These are phyloP conservation scores for Rhizodiscina lignyota DNA, from an alignment of 495 filamentous ascomycete species.

Conservation along the genomic window DNA sequence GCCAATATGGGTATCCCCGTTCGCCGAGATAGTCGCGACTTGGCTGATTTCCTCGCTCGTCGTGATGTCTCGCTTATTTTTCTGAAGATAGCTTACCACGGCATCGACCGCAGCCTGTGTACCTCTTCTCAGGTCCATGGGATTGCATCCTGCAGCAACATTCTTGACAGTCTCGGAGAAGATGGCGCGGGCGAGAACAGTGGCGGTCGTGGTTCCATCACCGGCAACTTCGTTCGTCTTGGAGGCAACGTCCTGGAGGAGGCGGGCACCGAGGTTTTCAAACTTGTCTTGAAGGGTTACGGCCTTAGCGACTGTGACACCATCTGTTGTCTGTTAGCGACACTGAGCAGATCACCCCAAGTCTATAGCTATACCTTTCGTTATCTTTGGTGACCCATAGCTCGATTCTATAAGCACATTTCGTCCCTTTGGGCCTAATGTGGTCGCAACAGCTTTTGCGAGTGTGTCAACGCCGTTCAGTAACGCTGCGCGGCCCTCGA, in stretches of 20 bases:
- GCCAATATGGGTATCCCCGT: constrained; percentile 91
- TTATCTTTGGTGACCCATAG: constrained; percentile 98
- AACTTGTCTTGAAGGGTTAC: constrained; percentile 96
- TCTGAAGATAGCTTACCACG: constrained; percentile 81
- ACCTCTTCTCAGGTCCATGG: constrained; percentile 93
- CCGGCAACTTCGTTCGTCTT: constrained; percentile 98
- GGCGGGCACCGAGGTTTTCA: constrained; percentile 93
- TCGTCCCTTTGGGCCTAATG: constrained; percentile 90
- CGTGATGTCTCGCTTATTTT: constrained; percentile 92
- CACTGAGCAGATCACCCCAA: too few species aligned
- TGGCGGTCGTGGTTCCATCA: constrained; percentile 96
- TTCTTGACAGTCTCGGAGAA: constrained; percentile 99
- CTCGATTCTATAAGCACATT: constrained; percentile 96
- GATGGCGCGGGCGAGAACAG: constrained; percentile 91
- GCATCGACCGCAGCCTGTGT: constrained; percentile 93
- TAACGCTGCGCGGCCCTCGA: constrained; percentile 77
- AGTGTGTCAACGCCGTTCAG: constrained; percentile 93
- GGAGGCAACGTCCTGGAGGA: constrained; percentile 93
- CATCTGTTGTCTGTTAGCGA: constrained; percentile 43
- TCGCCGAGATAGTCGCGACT: constrained; percentile 94
- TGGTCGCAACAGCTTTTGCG: constrained; percentile 90
- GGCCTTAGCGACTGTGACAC: constrained; percentile 86
- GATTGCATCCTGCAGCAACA: constrained; percentile 97
- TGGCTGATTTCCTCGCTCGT: constrained; percentile 95
- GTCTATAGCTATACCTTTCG: constrained; percentile 93